Evolutionary conservation across 2,329 filamentous ascomycete genomes (phyloP), one percentile per base, ranked within the genome.

Genomic region (Curvularia spicifera): DNA sequence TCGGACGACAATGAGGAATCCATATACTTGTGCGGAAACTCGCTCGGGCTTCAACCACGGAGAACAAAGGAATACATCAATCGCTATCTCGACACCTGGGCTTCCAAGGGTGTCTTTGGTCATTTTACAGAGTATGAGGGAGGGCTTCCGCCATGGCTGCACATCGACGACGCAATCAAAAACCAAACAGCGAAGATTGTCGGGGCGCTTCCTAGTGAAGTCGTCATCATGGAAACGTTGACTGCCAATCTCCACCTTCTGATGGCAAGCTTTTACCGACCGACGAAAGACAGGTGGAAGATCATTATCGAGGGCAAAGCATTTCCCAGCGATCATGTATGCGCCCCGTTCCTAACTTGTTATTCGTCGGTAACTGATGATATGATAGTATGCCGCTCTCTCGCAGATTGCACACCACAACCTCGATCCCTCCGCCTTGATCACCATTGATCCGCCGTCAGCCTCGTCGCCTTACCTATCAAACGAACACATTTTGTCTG

Each of bases 21-120:
- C 58, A 88, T 91, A 58, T 97, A 97, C 76, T 87, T 97, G 63
- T 94, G 92, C 65, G 93, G 93, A 56, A 96, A 97, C 79, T 96
- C 92, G 0, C 84, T 97, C 1, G 93, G 93, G 37, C 85, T 94
- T 4, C 93, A 97, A 75, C 92, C 93, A 44, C 87, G 85, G 61
- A 84, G 84, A 13, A 87, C 89, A 0, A 81, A 84, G 18, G 79
- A 83, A 15, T 88, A 91, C 61, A 79, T 96, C 61, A 81, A 88
- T 45, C 84, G 87, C 5, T 92, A 96, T 66, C 84, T 96, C 1
- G 85, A 89, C 61, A 92, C 91, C 3, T 97, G 93, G 93, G 89
- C 89, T 0, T 89, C 87, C 0, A 89, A 95, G 64, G 93, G 89
- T 18, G 93, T 97, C 22, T 88, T 89, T 40, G 93, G 93, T 0